phyloP scores from a whole-genome alignment of 139 green algal species.

The Gonium pectorale region DNA sequence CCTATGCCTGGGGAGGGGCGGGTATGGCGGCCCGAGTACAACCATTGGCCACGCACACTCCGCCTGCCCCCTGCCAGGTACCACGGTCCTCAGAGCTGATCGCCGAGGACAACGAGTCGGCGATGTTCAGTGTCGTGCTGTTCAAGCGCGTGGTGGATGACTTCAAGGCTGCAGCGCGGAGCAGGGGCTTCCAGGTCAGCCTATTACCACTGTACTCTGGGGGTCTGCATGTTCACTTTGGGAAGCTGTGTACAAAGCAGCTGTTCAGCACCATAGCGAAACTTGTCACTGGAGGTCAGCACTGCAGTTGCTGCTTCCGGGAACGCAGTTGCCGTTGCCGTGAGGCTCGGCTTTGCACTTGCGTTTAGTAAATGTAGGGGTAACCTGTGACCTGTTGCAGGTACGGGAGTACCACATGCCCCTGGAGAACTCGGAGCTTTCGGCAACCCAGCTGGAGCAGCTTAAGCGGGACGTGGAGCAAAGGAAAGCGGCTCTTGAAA shows the following conservation, averaged over 20 bases:
- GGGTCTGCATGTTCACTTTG: not conserved
- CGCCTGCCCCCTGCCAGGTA: too few species aligned
- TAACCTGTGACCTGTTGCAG: too few species aligned
- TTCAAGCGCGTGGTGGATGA: slow-evolving; percentile 92
- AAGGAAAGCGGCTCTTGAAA: slow-evolving; percentile 77
- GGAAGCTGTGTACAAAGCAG: not conserved
- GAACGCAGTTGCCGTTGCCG: too few species aligned
- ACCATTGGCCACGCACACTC: too few species aligned
- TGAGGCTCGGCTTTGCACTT: too few species aligned
- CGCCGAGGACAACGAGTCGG: slow-evolving; percentile 92
- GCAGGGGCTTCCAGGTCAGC: slow-evolving; percentile 88
- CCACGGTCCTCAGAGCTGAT: slow-evolving; percentile 80
- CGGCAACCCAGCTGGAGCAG: slow-evolving; percentile 34
- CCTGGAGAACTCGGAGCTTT: slow-evolving; percentile 53
- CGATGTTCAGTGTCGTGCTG: slow-evolving; percentile 87
- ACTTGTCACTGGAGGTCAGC: not conserved
- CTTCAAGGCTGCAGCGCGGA: slow-evolving; percentile 91
- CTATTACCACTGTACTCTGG: not conserved
- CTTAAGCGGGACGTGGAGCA: slow-evolving; percentile 75
- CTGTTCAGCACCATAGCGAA: too few species aligned
- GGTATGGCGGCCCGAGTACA: too few species aligned
- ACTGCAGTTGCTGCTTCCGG: too few species aligned
- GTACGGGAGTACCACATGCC: slow-evolving; percentile 73
- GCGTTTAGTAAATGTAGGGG: too few species aligned
- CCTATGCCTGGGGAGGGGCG: too few species aligned